phyloP scores from a whole-genome alignment of 495 filamentous ascomycete genomes.

The Tuber brumale region DNA sequence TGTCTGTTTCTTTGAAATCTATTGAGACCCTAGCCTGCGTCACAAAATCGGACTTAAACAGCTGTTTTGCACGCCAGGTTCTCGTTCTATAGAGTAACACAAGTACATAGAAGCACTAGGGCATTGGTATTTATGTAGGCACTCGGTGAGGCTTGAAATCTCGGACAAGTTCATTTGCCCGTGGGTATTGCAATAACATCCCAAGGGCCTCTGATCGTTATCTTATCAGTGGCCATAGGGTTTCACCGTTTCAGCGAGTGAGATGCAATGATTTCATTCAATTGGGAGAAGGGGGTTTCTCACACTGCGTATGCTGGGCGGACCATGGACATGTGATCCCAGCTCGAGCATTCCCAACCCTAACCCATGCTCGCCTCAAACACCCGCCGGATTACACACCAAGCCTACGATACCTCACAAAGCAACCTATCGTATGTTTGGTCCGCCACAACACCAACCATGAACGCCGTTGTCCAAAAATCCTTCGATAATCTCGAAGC shows the following conservation, averaged over 20 bases:
- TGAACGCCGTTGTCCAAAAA: slow-evolving; percentile 36
- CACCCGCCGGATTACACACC: background rate
- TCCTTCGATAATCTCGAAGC: slow-evolving; percentile 62
- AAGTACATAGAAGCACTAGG: background rate
- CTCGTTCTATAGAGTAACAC: background rate
- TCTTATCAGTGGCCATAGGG: background rate
- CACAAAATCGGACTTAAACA: background rate
- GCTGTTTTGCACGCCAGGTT: background rate
- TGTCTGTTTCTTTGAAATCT: background rate
- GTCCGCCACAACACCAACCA: background rate
- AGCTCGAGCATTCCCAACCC: background rate
- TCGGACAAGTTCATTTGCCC: background rate
- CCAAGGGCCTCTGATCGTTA: background rate
- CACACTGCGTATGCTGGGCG: background rate
- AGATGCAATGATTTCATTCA: background rate
- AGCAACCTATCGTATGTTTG: background rate
- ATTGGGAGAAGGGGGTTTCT: background rate
- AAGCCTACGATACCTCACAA: background rate
- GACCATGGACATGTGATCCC: background rate
- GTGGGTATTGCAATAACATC: background rate
- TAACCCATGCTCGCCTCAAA: background rate
- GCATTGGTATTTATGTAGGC: background rate
- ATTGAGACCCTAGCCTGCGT: background rate
- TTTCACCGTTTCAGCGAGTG: background rate
- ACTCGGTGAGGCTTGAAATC: background rate